phyloP scores from a whole-genome alignment of 805 yeast genomes.

The Saccharomyces kudriavzevii region DNA sequence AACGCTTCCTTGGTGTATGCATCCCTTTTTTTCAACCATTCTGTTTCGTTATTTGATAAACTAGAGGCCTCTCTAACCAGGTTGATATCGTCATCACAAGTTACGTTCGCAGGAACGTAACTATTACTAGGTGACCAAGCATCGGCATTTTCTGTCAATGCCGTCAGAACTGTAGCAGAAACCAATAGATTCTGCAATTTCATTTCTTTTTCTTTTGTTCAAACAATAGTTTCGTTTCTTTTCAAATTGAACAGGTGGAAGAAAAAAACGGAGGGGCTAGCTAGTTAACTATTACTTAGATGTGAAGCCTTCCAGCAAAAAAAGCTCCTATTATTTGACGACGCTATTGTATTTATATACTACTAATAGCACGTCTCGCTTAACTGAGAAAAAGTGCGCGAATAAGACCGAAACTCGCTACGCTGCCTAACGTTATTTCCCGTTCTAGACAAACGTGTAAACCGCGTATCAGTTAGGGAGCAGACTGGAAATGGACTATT shows the following conservation, averaged over 20 bases:
- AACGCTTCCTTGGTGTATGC: conserved; percentile 38
- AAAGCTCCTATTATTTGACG: background rate
- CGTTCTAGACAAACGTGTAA: background rate
- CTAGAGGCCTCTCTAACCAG: conserved; percentile 39
- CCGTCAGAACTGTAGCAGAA: conserved; percentile 2
- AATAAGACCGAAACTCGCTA: background rate
- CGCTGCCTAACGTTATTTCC: background rate
- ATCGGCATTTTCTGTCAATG: conserved; percentile 1
- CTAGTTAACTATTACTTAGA: background rate
- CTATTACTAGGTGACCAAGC: conserved; percentile 39
- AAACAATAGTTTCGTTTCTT: background rate
- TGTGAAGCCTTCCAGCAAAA: background rate
- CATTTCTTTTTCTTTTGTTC: background rate
- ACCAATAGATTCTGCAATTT: conserved; percentile 5
- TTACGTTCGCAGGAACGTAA: conserved; percentile 51
- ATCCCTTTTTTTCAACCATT: conserved; percentile 44
- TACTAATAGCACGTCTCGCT: background rate
- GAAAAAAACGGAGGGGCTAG: background rate
- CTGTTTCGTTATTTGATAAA: conserved; percentile 38
- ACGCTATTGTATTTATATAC: background rate
- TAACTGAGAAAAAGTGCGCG: background rate
- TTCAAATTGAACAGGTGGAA: background rate
- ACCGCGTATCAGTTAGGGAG: background rate
- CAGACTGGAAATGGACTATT: background rate
- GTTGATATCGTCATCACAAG: conserved; percentile 39